Evolutionary conservation across 148 eudicot genomes (phyloP), one percentile per base, ranked within the genome.

Genomic region (Camellia lanceoleosa): DNA sequence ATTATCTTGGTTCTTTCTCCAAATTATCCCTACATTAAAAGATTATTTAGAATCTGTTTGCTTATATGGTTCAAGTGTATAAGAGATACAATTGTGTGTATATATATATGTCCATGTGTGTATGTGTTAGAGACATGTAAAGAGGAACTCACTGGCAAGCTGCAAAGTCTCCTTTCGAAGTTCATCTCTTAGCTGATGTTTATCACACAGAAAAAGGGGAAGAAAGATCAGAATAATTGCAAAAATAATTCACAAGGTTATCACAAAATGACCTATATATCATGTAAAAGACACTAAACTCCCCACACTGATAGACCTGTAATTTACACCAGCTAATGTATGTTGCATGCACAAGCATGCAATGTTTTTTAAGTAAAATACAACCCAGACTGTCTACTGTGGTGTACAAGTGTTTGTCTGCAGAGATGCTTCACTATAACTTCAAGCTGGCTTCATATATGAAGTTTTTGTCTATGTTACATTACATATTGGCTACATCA

Each of bases 121-220:
- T 30, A 30, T 56, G 15, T 43, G 19, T 16, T 42, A 11, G 10
- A 30, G n/a, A 54, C 43, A 72, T 12, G 18, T 49, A 72, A 38
- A 20, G 20, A 43, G 67, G 74, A 80, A 86, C 98, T 93, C 80
- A 96, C 99, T 92, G 2, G 99, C 95, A 78, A 96, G 98, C 88
- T 96, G 97, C 79, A 96, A 81, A 55, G 98, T 93, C 86, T 93
- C 98, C 84, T 90, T 89, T 70, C 85, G 89, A 75, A 96, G 92
- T 83, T 96, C 99, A 80, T 93, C 97, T 85, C 91, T 91, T 46
- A 95, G 90, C 99, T 95, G 86, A 73, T 70, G 44, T 74, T 71
- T 81, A 38, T 46, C 46, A 73, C 71, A 75, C 47, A 13, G 20
- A 71, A 7, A n/a, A 43, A 2, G 20, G 58, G 41, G 10, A 41